Base-by-base conservation (phyloP, 169 alveolate genomes). In the Cryptosporidium viatorum region DNA sequence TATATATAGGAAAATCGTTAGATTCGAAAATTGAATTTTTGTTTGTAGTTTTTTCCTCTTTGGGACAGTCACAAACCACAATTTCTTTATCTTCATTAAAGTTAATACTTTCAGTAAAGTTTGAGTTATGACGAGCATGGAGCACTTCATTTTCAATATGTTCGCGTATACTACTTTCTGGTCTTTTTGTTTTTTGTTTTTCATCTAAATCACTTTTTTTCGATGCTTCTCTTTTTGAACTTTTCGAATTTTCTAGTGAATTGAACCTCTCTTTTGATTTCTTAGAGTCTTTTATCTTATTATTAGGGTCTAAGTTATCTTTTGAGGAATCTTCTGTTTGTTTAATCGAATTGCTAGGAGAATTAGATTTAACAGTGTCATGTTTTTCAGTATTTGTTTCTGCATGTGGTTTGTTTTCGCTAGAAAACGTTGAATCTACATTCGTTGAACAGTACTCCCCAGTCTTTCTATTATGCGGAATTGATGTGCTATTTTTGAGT, bases 401-500 rank as follows among this genome's bases (percentile, higher is more conserved):
- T 14, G 10, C 29, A 21, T 55, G 26, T 10, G 37, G 31, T 14
- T 55, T 31, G 21, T 9, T 33, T 55, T 52, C 70, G 29, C 43
- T 31, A 45, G 33, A 23, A 70, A 23, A 37, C 2, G 23, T 37
- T 7, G 50, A 33, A 7, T 65, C 71, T 8, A 2, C 14, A 65
- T 65, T 65, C 8, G 48, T 14, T 33, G 71, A 33, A 14, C 50
- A 35, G 18, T 3, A 10, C 4, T 16, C 65, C 35, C 26, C 37
- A 35, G 23, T 37, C 52, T 80, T 80, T 26, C 16, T 14, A 16
- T 23, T 16, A 3, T 80, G 60, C 3, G 59, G 29, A 60, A 26
- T 41, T 37, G 45, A 35, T 7, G 87, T 80, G 39, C 87, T 80
- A 21, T 80, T 80, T 48, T 80, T 80, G 6, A 80, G 75, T 52